Base-by-base conservation (phyloP, 176 grass and related monocot genomes). In the Musa schizocarpa region DNA sequence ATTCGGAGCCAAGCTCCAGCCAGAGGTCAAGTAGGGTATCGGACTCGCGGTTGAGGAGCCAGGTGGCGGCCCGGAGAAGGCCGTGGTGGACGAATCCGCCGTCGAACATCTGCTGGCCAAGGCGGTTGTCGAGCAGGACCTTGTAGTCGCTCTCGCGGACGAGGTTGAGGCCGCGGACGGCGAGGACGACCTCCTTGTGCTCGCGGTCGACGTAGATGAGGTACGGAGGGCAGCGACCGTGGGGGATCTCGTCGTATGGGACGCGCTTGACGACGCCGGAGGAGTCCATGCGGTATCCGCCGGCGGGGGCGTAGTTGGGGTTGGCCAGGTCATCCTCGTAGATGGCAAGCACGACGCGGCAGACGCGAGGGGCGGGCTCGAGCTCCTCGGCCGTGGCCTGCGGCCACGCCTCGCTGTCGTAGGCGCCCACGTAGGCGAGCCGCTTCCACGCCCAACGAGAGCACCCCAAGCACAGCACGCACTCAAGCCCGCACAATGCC, bases 371-470 rank as follows among this genome's bases (percentile, higher is more conserved):
- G 74, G 92, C 79, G 54, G 87, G 75, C 50, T 90, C 90, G 85
- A 97, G 88, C n/a, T 97, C 90, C 0, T 61, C 83, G 1, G 74
- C 12, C 2, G 77, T 26, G 50, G 90, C 93, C 69, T 77, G 27
- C 10, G 85, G 93, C 93, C 90, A 97, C 52, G 83, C 70, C 88
- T 93, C 93, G 82, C 93, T 97, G 90, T 97, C 93, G 90, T 93
- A 93, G n/a, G 87, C 87, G 55, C 93, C 93, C 70, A 97, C 84
- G 86, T 93, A 93, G 76, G 93, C 85, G 66, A 86, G 68, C 16
- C 90, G 90, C 87, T 93, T 97, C 87, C 90, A 93, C 54, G 86
- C 83, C 93, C 93, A 97, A 1, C 93, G 83, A 57, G 88, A 51
- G 83, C 83, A 97, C 0, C 93, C 93, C 59, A 90, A 57, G 81